Conservation (phyloP, 164 flowering plant genomes). For the Magnolia sinica region DNA sequence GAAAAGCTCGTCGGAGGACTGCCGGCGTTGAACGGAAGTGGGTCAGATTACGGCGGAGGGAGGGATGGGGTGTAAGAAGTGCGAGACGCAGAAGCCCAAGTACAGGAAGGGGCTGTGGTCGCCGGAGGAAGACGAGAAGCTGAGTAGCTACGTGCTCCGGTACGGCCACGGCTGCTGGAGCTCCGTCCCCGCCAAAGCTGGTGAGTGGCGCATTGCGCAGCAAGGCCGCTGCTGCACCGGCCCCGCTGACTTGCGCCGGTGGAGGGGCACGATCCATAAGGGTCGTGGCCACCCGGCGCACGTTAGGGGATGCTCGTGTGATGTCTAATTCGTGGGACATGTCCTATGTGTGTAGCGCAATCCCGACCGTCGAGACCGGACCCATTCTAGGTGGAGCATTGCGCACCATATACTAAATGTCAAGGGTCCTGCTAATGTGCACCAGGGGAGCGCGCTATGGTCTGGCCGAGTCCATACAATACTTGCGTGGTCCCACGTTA, state of each 20-base stretch:
- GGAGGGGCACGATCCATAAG: too few relatives aligned
- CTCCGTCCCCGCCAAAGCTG: conserved; percentile 68
- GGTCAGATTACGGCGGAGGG: neutral
- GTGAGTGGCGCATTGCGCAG: conserved; percentile 26
- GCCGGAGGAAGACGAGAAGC: conserved; percentile 81
- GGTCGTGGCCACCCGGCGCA: too few relatives aligned
- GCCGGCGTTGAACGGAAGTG: neutral
- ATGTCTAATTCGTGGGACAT: too few relatives aligned
- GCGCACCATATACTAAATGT: too few relatives aligned
- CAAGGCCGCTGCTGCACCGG: neutral
- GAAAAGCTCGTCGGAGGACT: neutral
- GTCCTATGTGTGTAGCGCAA: too few relatives aligned
- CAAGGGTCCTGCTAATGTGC: too few relatives aligned
- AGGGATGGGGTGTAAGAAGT: conserved; percentile 49
- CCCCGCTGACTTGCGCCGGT: neutral
- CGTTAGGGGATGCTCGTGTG: too few relatives aligned
- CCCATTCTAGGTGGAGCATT: too few relatives aligned
- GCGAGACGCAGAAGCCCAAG: conserved; percentile 40
- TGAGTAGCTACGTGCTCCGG: conserved; percentile 46
- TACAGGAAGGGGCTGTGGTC: conserved; percentile 89
- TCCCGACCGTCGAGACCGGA: too few relatives aligned
- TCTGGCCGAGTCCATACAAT: too few relatives aligned
- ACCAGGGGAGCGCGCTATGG: too few relatives aligned
- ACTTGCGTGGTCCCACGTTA: too few relatives aligned
- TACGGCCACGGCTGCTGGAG: conserved; percentile 90